Conservation (phyloP, 2,329 filamentous ascomycete species). For the Helicocarpus griseus region DNA sequence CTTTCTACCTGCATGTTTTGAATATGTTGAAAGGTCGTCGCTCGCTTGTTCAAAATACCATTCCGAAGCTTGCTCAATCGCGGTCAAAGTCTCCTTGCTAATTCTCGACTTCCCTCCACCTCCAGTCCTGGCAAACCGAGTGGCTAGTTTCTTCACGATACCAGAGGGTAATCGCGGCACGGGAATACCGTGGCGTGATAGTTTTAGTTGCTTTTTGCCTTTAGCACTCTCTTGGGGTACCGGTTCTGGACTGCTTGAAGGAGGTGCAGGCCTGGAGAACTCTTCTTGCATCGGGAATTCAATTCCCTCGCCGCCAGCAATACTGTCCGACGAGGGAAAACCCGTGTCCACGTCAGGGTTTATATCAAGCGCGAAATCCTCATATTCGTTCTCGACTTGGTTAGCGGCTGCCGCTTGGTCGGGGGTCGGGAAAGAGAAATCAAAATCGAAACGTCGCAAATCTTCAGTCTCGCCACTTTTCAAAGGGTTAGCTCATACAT, state of each 20-base stretch:
- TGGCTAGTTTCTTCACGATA: conserved; percentile 58
- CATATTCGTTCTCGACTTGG: conserved; percentile 23
- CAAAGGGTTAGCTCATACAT: conserved; percentile 11
- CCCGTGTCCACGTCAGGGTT: conserved; percentile 19
- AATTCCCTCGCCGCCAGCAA: conserved; percentile 23
- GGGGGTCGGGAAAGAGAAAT: conserved; percentile 33
- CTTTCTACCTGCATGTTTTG: conserved; percentile 70
- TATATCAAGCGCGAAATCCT: conserved; percentile 25
- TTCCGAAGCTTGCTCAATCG: conserved; percentile 70
- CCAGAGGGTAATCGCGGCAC: conserved; percentile 65
- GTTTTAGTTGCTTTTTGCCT: conserved; percentile 40
- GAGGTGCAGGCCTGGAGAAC: conserved; percentile 22
- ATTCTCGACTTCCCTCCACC: conserved; percentile 59
- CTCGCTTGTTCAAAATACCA: conserved; percentile 88
- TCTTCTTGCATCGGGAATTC: conserved; percentile 21
- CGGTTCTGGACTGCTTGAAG: conserved; percentile 27
- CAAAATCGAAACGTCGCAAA: conserved; percentile 31
- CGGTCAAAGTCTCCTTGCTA: conserved; percentile 61
- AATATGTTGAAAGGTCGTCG: conserved; percentile 70
- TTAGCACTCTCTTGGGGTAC: conserved; percentile 21
- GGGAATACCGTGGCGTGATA: conserved; percentile 62
- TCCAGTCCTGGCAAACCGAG: conserved; percentile 59
- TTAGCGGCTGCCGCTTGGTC: conserved; percentile 20
- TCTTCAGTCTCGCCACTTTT: conserved; percentile 36
- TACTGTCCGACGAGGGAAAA: conserved; percentile 19